Conservation (phyloP, 371 early-diverging fungal genomes). For the Mortierella polycephala region DNA sequence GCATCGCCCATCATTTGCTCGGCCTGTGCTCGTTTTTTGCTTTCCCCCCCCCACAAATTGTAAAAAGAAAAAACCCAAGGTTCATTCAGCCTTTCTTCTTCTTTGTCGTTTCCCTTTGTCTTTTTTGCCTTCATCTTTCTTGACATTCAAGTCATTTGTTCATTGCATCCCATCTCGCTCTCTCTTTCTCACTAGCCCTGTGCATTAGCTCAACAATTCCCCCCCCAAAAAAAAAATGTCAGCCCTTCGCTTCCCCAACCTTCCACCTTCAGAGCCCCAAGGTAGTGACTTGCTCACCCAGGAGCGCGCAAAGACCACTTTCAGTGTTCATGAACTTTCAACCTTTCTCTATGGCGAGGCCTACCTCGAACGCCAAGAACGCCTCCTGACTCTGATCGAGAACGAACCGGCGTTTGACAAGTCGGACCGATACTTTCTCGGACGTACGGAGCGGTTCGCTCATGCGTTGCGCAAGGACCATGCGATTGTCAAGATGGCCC, state of each 20-base stretch:
- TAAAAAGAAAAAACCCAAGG: too few species aligned
- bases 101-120: neutral
- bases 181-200: neutral
- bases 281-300: slow-evolving; percentile 64
- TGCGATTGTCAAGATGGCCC: slow-evolving; percentile 61
- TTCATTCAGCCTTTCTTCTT: neutral
- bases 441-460: slow-evolving; percentile 62
- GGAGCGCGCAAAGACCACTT: slow-evolving; percentile 66
- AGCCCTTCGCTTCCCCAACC: slow-evolving; percentile 60
- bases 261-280: slow-evolving; percentile 64
- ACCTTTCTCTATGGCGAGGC: slow-evolving; percentile 65
- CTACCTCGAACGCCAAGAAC: slow-evolving; percentile 60
- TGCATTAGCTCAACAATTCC: neutral
- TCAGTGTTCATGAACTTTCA: slow-evolving; percentile 63
- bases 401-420: slow-evolving; percentile 66
- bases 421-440: slow-evolving; percentile 62
- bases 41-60: too few species aligned
- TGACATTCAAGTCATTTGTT: neutral
- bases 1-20: too few species aligned
- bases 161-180: neutral
- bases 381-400: slow-evolving; percentile 60
- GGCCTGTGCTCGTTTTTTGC: too few species aligned
- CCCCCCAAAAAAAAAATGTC: slow-evolving; percentile 10
- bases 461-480: slow-evolving; percentile 63
- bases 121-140: neutral